Base-by-base conservation (phyloP, 2,329 filamentous ascomycete genomes). In the Cladosporium sp. region DNA sequence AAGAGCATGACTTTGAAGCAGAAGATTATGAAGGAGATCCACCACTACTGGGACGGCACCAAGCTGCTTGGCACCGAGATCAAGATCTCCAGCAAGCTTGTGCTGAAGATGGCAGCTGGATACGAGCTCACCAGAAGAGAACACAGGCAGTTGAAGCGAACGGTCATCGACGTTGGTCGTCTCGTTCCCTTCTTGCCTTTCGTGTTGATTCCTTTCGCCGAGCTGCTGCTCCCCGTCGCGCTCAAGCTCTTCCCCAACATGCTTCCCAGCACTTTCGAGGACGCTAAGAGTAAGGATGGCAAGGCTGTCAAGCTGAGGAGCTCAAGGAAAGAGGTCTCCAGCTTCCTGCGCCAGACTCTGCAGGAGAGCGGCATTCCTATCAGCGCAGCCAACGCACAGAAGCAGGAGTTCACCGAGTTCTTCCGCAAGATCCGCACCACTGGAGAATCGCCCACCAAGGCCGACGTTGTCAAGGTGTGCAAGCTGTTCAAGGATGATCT, bases 401-500 rank as follows among this genome's bases (percentile, higher is more conserved):
- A 88, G 70, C 91, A 96, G 65, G 94, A 97, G 73, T 99, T 99
- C 67, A 83, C 88, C 60, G 90, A 93, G 68, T 99, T 99, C 77
- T 99, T 99, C 87, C 88, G 90, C 72, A 99, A 99, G 80, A 84
- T 97, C 35, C 77, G 94, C 55, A 86, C 90, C 17, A 97, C 93
- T 1, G 94, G 93, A 62, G 93, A 97, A 78, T 82, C 88, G 45
- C 94, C 94, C 1, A 94, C 90, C 4, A 83, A 86, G 55, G 83
- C 92, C 64, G 94, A 99, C 71, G 91, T 99, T 62, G 96, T 99
- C 80, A 96, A 94, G 77, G 93, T 99, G 62, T 97, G 94, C 85
- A 95, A 97, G 81, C 89, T 96, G 63, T 99, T 99, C 84, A 95
- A 94, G 74, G 94, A 99, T 71, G 94, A 99, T 73, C 73, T 99